Evolutionary conservation across 345 rosid species (phyloP).

Genomic region (Brassica juncea): DNA sequence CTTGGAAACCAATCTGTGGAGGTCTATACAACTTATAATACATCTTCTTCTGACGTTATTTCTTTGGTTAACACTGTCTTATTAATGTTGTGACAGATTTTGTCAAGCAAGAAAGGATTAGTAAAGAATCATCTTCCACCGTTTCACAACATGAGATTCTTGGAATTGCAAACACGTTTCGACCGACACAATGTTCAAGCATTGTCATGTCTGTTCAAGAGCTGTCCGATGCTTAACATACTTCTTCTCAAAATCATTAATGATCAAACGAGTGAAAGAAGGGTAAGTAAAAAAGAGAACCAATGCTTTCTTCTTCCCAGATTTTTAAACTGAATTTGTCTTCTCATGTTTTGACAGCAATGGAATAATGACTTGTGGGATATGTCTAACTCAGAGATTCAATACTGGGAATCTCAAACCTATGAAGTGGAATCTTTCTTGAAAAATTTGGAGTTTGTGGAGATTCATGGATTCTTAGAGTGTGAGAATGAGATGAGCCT

Average conservation of each 20-base stretch:
- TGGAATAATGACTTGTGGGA: constrained; percentile 81
- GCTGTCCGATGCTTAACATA: constrained; percentile 57
- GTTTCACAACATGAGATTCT: constrained; percentile 32
- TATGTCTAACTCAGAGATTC: constrained; percentile 54
- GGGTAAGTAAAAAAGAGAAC: constrained; percentile 42
- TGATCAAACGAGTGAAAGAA: constrained; percentile 57
- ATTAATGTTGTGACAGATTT: constrained; percentile 47
- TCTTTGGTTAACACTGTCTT: constrained; percentile 7
- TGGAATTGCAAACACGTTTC: constrained; percentile 65
- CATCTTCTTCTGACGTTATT: not conserved
- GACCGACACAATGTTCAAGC: constrained; percentile 55
- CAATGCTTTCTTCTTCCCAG: not conserved
- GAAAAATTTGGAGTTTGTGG: constrained; percentile 58
- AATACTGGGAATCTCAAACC: constrained; percentile 69
- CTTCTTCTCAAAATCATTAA: constrained; percentile 59
- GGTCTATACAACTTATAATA: constrained; percentile 46
- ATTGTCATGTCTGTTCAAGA: constrained; percentile 61
- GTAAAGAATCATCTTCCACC: constrained; percentile 38
- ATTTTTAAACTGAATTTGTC: not conserved
- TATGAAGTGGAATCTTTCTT: constrained; percentile 56
- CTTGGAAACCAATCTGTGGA: constrained; percentile 63
- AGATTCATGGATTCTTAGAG: constrained; percentile 73
- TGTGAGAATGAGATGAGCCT: constrained; percentile 75
- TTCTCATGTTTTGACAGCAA: constrained; percentile 48
- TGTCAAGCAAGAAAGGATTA: constrained; percentile 50